Percentiles rank a stretch among this genome's conserved stretches.
Evolutionary conservation across 768 basidiomycete species (phyloP).

Genomic region (Mycena vulgaris): DNA sequence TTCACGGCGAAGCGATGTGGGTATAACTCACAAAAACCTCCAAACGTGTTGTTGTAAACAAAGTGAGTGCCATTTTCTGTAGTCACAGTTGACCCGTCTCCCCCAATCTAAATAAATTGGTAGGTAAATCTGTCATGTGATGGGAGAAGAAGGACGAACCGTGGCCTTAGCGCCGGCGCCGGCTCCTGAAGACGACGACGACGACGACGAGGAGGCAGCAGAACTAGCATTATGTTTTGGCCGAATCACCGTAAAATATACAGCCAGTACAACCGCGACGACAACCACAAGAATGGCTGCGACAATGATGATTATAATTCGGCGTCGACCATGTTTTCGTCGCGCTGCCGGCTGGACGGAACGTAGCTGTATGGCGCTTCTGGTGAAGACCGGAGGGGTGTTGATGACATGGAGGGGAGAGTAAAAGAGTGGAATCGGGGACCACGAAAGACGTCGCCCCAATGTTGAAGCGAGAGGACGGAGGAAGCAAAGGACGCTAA

Average conservation of each 20-base stretch:
- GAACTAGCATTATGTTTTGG: conserved; percentile 41
- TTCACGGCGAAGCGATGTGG: not conserved
- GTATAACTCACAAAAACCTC: conserved; percentile 67
- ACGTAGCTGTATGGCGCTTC: not conserved
- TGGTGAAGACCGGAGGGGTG: conserved; percentile 15
- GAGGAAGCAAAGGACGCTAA: too few relatives aligned
- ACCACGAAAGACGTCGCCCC: not conserved
- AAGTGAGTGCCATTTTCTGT: conserved; percentile 76
- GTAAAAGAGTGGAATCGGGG: not conserved
- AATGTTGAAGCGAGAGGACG: not conserved
- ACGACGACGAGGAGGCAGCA: conserved; percentile 24
- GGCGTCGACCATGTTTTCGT: not conserved
- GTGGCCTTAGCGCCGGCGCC: not conserved
- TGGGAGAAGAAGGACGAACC: not conserved
- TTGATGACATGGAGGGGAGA: conserved; percentile 5
- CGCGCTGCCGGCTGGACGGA: not conserved
- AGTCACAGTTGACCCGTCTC: conserved; percentile 73
- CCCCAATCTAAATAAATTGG: conserved; percentile 58
- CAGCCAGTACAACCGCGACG: conserved; percentile 50
- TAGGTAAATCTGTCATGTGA: not conserved
- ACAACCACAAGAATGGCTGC: conserved; percentile 44
- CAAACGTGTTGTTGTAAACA: conserved; percentile 81
- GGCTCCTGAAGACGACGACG: conserved; percentile 6
- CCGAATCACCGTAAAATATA: conserved; percentile 51
- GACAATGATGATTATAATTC: conserved; percentile 1